These are phyloP conservation scores for Biancaea sappan DNA, from an alignment of 306 rosid species.

Conservation along the genomic window DNA sequence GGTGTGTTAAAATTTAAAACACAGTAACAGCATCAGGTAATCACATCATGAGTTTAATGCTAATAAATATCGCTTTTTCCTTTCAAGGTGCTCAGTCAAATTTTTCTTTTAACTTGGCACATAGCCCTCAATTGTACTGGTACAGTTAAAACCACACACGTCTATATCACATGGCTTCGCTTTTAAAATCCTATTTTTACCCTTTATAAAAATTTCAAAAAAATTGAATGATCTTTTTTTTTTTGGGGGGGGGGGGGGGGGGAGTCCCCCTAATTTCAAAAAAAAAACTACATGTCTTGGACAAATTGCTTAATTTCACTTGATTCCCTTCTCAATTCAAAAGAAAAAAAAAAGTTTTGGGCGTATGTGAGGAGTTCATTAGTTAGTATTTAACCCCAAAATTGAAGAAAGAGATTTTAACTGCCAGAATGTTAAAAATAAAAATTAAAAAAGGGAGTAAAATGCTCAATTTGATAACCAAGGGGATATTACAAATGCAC, in stretches of 20 bases:
- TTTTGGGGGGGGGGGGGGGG: too few species aligned
- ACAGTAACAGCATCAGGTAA: background rate
- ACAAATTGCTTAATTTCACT: background rate
- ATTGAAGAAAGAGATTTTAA: background rate
- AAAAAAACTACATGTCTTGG: too few species aligned
- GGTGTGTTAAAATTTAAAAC: conserved; percentile 11
- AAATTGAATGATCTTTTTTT: background rate
- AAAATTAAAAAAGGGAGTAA: background rate
- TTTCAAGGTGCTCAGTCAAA: background rate
- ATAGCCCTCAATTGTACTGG: background rate
- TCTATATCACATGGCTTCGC: background rate
- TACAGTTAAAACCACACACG: background rate
- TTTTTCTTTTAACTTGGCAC: background rate
- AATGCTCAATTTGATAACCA: background rate
- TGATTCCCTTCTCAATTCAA: background rate
- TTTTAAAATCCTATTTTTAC: background rate
- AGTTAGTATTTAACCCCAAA: background rate
- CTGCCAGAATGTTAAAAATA: background rate
- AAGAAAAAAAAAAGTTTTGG: too few species aligned
- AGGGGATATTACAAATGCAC: background rate
- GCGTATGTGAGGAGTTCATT: background rate
- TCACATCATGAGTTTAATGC: background rate
- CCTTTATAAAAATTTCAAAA: background rate
- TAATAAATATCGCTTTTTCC: background rate
- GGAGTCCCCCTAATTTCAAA: too few species aligned